phyloP scores from a whole-genome alignment of 768 basidiomycete genomes.

The Mrakia blollopis region DNA sequence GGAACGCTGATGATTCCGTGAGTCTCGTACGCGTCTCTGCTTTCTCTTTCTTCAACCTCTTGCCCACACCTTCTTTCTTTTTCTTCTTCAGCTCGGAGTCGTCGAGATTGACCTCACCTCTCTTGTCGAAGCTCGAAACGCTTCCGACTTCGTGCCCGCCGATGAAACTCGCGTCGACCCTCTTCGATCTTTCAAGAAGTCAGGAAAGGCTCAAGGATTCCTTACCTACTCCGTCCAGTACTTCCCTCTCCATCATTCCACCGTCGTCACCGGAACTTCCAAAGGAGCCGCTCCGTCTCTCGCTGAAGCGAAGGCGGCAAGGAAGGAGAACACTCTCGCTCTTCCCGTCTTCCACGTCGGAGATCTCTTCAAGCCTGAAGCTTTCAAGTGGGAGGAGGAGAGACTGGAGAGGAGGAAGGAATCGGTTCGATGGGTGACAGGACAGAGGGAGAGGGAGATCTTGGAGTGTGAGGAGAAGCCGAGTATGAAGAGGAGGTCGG shows the following conservation, averaged over 20 bases:
- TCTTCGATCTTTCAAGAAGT: conserved; percentile 15
- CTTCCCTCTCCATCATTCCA: conserved; percentile 38
- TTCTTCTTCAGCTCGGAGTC: conserved; percentile 35
- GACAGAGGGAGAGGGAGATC: conserved; percentile 42
- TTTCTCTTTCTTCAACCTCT: background rate
- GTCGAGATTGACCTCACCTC: conserved; percentile 43
- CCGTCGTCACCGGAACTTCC: background rate
- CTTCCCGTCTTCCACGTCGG: background rate
- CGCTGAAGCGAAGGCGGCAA: conserved; percentile 18
- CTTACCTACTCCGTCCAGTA: conserved; percentile 42
- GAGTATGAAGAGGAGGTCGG: conserved; percentile 35
- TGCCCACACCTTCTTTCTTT: too few species aligned
- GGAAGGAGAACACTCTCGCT: conserved; percentile 3
- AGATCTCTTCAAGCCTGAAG: conserved; percentile 34
- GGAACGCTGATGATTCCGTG: conserved; percentile 41
- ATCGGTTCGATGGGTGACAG: conserved; percentile 42
- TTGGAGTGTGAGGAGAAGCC: conserved; percentile 40
- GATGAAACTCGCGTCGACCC: conserved; percentile 12
- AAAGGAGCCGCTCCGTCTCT: background rate
- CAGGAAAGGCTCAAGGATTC: conserved; percentile 38
- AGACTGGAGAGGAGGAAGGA: conserved; percentile 40
- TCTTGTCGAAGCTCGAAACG: conserved; percentile 33
- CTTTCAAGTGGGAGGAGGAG: conserved; percentile 41
- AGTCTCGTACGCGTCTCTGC: too few species aligned
- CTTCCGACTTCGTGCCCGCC: background rate